Conservation (phyloP, 2,329 filamentous ascomycete genomes). For the Apiospora arundinis region DNA sequence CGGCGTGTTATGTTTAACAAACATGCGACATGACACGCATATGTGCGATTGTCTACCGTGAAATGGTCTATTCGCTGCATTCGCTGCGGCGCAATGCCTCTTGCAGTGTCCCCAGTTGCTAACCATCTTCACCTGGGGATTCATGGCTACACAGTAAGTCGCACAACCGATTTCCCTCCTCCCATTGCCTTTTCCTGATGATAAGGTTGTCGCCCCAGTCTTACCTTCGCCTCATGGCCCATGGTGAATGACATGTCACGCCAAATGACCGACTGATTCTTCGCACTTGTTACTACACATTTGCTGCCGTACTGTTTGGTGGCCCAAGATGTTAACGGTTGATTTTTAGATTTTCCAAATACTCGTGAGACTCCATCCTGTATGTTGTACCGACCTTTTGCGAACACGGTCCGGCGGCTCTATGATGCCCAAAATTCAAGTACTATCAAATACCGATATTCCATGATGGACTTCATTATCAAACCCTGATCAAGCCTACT, state of each 20-base stretch:
- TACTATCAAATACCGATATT: slow-evolving; percentile 55
- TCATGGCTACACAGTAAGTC: neutral
- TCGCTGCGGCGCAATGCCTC: neutral
- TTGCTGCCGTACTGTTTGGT: slow-evolving; percentile 4
- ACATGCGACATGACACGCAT: neutral
- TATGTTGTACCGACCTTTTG: neutral
- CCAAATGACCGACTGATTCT: slow-evolving; percentile 55
- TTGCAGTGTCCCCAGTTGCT: neutral
- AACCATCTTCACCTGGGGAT: neutral
- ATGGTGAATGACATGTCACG: slow-evolving; percentile 64
- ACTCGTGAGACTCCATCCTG: neutral
- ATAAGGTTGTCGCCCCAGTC: slow-evolving; percentile 66
- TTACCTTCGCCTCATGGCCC: slow-evolving; percentile 47
- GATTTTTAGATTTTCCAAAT: neutral
- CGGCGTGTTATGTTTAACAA: neutral
- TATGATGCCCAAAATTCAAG: slow-evolving; percentile 47
- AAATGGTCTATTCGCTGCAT: neutral
- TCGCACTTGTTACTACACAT: slow-evolving; percentile 23
- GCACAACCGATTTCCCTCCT: slow-evolving; percentile 17
- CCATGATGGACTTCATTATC: slow-evolving; percentile 43
- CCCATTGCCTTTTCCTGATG: slow-evolving; percentile 51
- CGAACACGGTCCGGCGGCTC: slow-evolving; percentile 26
- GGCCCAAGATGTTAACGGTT: slow-evolving; percentile 24
- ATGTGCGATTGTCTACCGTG: neutral
- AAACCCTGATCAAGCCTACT: slow-evolving; percentile 21